Conservation (phyloP, 352 stramenopile species). For the Phytopythium helicoides region DNA sequence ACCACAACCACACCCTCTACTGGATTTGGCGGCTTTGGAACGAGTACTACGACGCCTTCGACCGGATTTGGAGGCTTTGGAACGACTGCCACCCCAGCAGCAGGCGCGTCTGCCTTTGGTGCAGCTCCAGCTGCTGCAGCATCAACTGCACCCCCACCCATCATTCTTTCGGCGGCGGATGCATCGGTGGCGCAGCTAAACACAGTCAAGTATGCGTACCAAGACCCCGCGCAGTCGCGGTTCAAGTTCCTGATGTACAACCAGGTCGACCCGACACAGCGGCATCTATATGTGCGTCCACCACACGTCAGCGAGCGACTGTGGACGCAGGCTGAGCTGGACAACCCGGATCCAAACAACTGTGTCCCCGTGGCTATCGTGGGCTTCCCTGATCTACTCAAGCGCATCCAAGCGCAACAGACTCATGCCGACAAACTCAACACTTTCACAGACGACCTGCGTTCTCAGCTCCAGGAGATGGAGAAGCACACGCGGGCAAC, state of each 20-base stretch:
- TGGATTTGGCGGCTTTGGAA: slow-evolving; percentile 30
- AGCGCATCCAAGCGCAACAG: slow-evolving; percentile 83
- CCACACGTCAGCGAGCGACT: slow-evolving; percentile 79
- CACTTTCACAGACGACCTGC: slow-evolving; percentile 74
- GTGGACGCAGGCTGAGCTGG: slow-evolving; percentile 83
- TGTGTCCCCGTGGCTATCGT: slow-evolving; percentile 73
- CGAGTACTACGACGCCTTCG: slow-evolving; percentile 3
- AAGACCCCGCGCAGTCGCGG: slow-evolving; percentile 78
- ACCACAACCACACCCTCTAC: slow-evolving; percentile 14
- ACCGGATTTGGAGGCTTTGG: slow-evolving; percentile 31
- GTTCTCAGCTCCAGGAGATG: slow-evolving; percentile 75
- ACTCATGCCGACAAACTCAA: slow-evolving; percentile 80
- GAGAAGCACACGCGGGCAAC: slow-evolving; percentile 74
- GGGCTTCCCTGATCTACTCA: slow-evolving; percentile 77
- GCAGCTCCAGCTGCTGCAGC: slow-evolving; percentile 19
- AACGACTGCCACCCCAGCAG: slow-evolving; percentile 6
- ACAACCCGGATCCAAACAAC: slow-evolving; percentile 85
- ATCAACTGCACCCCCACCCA: slow-evolving; percentile 51
- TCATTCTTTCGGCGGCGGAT: slow-evolving; percentile 65
- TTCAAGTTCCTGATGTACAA: slow-evolving; percentile 92
- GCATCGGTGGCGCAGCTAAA: slow-evolving; percentile 79
- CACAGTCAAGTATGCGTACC: slow-evolving; percentile 79
- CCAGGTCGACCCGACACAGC: slow-evolving; percentile 77
- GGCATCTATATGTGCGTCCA: slow-evolving; percentile 78
- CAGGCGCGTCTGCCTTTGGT: slow-evolving; percentile 27